These are phyloP conservation scores for Hygrocybe coccinea DNA, from an alignment of 768 basidiomycete species.

Conservation along the genomic window DNA sequence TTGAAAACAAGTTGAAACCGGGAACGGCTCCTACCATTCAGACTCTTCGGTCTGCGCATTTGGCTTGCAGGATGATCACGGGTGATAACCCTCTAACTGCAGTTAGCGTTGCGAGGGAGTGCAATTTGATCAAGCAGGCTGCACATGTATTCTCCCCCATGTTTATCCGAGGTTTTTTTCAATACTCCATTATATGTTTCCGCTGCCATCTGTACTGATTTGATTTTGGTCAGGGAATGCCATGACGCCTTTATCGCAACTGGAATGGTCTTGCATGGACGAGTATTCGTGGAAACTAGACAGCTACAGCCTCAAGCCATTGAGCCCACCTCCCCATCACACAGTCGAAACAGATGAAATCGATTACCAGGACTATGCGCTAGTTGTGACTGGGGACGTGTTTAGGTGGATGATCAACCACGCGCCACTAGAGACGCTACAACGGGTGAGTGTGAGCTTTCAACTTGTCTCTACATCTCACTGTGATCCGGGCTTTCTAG, in stretches of 20 bases:
- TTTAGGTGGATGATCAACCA: conserved; percentile 98
- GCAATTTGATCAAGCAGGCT: conserved; percentile 79
- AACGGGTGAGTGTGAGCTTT: conserved; percentile 58
- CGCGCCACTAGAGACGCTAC: conserved; percentile 88
- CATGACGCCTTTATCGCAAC: conserved; percentile 47
- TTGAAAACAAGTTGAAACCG: conserved; percentile 95
- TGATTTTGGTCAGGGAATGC: conserved; percentile 44
- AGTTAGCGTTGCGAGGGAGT: conserved; percentile 94
- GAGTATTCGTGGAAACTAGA: conserved; percentile 82
- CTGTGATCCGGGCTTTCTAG: conserved; percentile 45
- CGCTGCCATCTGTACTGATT: neutral
- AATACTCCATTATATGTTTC: neutral
- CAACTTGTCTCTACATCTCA: no score
- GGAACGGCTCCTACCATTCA: conserved; percentile 89
- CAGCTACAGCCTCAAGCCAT: conserved; percentile 79
- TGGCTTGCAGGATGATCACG: conserved; percentile 96
- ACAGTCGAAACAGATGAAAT: conserved; percentile 67
- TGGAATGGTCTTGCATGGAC: conserved; percentile 93
- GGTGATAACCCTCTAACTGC: conserved; percentile 97
- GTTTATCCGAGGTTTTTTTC: conserved; percentile 63
- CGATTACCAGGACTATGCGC: conserved; percentile 80
- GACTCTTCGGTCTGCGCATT: conserved; percentile 79
- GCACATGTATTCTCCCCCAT: conserved; percentile 83
- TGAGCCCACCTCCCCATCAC: conserved; percentile 64
- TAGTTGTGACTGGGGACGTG: conserved; percentile 90